Base-by-base conservation (phyloP, 768 basidiomycete species). In the Termitomyces sp. region DNA sequence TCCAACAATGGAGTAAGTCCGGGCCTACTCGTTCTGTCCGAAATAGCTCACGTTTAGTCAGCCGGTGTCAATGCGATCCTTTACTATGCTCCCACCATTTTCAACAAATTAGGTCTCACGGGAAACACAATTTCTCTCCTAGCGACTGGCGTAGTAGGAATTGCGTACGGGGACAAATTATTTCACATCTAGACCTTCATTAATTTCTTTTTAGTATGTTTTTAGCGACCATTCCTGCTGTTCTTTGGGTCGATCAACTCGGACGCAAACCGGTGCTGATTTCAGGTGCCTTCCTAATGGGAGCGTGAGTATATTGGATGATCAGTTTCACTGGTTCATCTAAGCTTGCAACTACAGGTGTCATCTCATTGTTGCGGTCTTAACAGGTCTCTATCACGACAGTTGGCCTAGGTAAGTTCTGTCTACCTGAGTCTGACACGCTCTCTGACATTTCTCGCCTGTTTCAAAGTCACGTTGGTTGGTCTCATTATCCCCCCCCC, bases 71-170 rank as follows among this genome's bases (percentile, higher is more conserved):
- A 89, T 60, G 85, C 82, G 6, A 85, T 89, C 59, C 70, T 90
- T 48, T 90, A 89, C 73, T 90, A 89, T 60, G 88, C 88, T 0
- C 89, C 85, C 3, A 76, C 70, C 38, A 90, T 91, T 56, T 91
- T 91, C 74, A 44, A 73, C 40, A 60, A 65, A 15, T 77, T 91
- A 35, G 81, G 85, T 44, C 69, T 89, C 32, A 76, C 73, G 2
- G 86, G 86, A 2, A 86, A 81, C 57, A 75, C 86, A 1, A 79
- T 76, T 35, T 79, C 78, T 0, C 68, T 79, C 23, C 65, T 78
- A 29, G 77, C 78, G 7, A 79, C 78, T 36, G 89, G 89, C 50
- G 86, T 92, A 18, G 89, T 91, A 50, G 89, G 89, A 39, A 83
- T 91, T 62, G 86, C 81, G 85, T 88, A 75, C 55, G 81, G 73